phyloP scores from a whole-genome alignment of 169 alveolate genomes.

The Ichthyophthirius multifiliis region DNA sequence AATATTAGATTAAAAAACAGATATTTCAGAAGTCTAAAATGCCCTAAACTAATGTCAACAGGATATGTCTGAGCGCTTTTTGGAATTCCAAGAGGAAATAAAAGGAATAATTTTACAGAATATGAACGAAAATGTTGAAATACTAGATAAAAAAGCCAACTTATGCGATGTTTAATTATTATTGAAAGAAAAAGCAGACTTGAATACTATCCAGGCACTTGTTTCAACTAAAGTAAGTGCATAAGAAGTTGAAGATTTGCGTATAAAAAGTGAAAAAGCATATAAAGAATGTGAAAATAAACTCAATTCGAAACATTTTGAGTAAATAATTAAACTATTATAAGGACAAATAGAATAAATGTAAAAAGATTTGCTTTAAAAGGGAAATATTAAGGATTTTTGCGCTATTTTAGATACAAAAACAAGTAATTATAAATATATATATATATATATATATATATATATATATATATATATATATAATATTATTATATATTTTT shows the following conservation, averaged over 20 bases:
- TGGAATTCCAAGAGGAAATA: not conserved
- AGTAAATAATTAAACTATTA: slow-evolving; percentile 78
- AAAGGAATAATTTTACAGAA: slow-evolving; percentile 1
- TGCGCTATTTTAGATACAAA: too few species aligned
- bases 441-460: too few species aligned
- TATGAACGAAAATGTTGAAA: slow-evolving; percentile 36
- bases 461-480: too few species aligned
- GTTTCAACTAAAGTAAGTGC: not conserved
- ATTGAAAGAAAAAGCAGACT: slow-evolving; percentile 52
- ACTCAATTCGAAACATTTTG: slow-evolving; percentile 69
- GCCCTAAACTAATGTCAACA: not conserved
- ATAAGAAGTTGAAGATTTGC: not conserved
- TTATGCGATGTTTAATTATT: slow-evolving; percentile 52
- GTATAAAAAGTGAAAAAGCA: not conserved
- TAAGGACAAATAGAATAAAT: too few species aligned
- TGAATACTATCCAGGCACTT: not conserved
- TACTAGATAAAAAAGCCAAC: slow-evolving; percentile 63
- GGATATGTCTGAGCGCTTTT: not conserved
- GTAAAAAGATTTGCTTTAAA: too few species aligned
- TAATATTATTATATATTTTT: too few species aligned
- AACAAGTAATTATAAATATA: too few species aligned
- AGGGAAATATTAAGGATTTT: too few species aligned
- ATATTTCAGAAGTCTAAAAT: not conserved
- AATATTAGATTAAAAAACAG: not conserved
- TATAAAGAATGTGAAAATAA: slow-evolving; percentile 36